Conservation (phyloP, 2,329 filamentous ascomycete species). For the Paramyrothecium roridum region DNA sequence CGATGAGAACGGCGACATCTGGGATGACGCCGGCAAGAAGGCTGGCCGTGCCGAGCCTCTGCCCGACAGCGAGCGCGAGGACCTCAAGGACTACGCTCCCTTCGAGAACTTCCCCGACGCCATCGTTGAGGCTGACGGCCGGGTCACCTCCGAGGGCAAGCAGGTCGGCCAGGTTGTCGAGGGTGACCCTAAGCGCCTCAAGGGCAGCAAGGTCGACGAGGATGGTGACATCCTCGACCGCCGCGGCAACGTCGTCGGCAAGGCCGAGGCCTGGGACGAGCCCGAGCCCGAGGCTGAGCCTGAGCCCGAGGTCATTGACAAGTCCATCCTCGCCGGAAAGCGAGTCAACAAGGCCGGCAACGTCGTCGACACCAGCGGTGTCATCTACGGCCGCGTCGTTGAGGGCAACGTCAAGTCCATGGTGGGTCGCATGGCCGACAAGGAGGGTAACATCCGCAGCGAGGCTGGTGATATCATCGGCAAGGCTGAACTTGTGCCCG, state of each 20-base stretch:
- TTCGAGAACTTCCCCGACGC: slow-evolving; percentile 59
- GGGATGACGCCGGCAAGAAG: slow-evolving; percentile 66
- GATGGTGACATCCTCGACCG: slow-evolving; percentile 68
- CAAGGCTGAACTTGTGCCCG: slow-evolving; percentile 63
- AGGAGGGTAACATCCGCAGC: slow-evolving; percentile 68
- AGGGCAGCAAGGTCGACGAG: slow-evolving; percentile 63
- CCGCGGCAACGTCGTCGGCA: slow-evolving; percentile 64
- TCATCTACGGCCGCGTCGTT: slow-evolving; percentile 62
- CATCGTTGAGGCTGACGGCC: slow-evolving; percentile 49
- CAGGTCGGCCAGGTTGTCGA: slow-evolving; percentile 60
- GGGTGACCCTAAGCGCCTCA: slow-evolving; percentile 61
- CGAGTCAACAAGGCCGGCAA: slow-evolving; percentile 69
- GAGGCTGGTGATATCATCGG: slow-evolving; percentile 71
- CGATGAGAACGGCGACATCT: slow-evolving; percentile 67
- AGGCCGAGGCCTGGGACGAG: slow-evolving; percentile 65
- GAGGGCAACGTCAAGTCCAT: slow-evolving; percentile 64
- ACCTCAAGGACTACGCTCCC: slow-evolving; percentile 42
- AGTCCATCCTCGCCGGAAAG: slow-evolving; percentile 64
- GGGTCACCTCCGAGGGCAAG: slow-evolving; percentile 46
- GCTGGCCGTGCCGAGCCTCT: slow-evolving; percentile 63
- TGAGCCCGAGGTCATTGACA: slow-evolving; percentile 53
- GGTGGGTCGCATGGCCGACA: slow-evolving; percentile 67
- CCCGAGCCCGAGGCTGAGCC: slow-evolving; percentile 44
- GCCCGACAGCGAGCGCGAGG: slow-evolving; percentile 50
- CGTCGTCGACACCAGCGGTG: slow-evolving; percentile 50